Conservation (phyloP, 2,329 filamentous ascomycete species). For the Aaosphaeria arxii region DNA sequence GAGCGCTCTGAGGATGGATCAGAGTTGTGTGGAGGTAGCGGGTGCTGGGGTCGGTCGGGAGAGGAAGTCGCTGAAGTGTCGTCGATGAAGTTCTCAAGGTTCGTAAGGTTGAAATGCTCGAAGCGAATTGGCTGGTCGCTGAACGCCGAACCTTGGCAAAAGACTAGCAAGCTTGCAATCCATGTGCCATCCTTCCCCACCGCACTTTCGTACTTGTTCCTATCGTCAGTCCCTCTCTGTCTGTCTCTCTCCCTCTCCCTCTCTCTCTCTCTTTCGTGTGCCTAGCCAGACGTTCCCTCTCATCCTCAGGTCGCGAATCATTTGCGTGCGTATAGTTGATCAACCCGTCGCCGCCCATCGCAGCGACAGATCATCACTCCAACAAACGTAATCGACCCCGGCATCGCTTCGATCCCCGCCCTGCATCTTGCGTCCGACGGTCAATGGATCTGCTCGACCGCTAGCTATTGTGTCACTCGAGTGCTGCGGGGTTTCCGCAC, state of each 20-base stretch:
- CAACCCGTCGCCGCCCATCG: no score
- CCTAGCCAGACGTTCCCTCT: no score
- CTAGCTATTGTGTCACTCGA: conserved; percentile 39
- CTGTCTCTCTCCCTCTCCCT: background rate
- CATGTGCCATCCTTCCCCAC: conserved; percentile 2
- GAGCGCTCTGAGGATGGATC: conserved; percentile 11
- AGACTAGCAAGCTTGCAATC: conserved; percentile 8
- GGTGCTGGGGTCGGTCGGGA: conserved; percentile 14
- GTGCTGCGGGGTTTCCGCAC: conserved; percentile 44
- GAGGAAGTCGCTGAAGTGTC: conserved; percentile 7
- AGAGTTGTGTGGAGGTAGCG: conserved; percentile 16
- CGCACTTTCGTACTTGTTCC: conserved; percentile 1
- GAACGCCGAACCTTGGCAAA: conserved; percentile 3
- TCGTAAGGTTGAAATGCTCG: conserved; percentile 3
- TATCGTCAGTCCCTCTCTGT: background rate
- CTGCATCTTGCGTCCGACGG: conserved; percentile 12
- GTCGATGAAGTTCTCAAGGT: background rate
- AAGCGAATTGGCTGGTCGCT: conserved; percentile 10
- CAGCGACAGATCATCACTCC: no score
- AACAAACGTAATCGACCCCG: no score
- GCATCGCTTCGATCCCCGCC: no score
- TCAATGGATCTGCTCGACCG: conserved; percentile 42
- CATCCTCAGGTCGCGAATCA: no score
- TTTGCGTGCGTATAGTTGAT: no score
- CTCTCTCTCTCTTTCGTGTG: background rate